These are phyloP conservation scores for Bolboschoenus planiculmis DNA, from an alignment of 176 grass and related monocot species.

Conservation along the genomic window DNA sequence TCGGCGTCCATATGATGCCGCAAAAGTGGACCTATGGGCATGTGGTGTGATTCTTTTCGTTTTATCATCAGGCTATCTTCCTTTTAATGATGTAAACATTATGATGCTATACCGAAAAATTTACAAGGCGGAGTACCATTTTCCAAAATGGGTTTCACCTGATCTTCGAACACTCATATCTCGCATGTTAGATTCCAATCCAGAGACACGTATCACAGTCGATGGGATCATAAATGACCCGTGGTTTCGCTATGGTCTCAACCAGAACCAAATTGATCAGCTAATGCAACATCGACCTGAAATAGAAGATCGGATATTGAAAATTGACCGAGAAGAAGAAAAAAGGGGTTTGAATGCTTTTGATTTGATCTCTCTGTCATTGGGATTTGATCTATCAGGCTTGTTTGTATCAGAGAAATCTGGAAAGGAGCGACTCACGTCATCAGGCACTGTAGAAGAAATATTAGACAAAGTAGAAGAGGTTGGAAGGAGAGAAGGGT, in stretches of 20 bases:
- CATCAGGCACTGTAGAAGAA: neutral
- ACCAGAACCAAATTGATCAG: slow-evolving; percentile 10
- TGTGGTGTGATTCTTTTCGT: slow-evolving; percentile 45
- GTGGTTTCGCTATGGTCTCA: slow-evolving; percentile 33
- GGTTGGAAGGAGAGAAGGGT: slow-evolving; percentile 2
- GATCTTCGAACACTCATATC: slow-evolving; percentile 19
- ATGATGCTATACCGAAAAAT: slow-evolving; percentile 34
- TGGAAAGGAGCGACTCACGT: slow-evolving; percentile 20
- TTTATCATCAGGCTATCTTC: slow-evolving; percentile 32
- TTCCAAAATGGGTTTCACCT: slow-evolving; percentile 23
- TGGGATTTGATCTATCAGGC: slow-evolving; percentile 24
- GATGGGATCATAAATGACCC: slow-evolving; percentile 25
- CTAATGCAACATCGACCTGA: slow-evolving; percentile 10
- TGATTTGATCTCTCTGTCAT: slow-evolving; percentile 29
- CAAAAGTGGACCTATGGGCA: slow-evolving; percentile 38
- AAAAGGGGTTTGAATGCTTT: slow-evolving; percentile 27
- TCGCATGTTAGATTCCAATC: slow-evolving; percentile 28
- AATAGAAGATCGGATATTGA: slow-evolving; percentile 3
- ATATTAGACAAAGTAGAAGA: slow-evolving; percentile 26
- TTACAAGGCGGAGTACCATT: slow-evolving; percentile 25
- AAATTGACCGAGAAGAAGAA: slow-evolving; percentile 13
- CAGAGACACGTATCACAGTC: slow-evolving; percentile 22
- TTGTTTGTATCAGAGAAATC: neutral
- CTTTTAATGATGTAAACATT: slow-evolving; percentile 36
- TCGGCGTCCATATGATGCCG: slow-evolving; percentile 24